phyloP scores from a whole-genome alignment of 2,329 filamentous ascomycete genomes.

The Aspergillus pseudotamarii region DNA sequence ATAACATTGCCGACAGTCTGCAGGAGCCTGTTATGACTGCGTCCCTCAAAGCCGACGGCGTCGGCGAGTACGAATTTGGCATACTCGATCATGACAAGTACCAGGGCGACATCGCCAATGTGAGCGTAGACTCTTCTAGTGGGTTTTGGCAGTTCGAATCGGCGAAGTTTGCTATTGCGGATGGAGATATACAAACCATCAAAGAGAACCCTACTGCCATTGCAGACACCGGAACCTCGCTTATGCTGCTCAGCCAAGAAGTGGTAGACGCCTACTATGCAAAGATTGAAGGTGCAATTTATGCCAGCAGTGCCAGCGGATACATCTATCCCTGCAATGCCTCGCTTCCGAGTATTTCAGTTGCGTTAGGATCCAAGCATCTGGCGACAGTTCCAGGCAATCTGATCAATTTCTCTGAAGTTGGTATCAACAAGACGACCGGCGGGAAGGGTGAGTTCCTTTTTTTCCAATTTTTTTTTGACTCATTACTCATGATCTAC shows the following conservation, averaged over 20 bases:
- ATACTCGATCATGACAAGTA: conserved; percentile 67
- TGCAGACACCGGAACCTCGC: conserved; percentile 69
- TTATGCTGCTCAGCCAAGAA: conserved; percentile 62
- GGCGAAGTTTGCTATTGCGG: conserved; percentile 58
- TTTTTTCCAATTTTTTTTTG: background rate
- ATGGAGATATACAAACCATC: conserved; percentile 40
- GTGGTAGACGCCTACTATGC: conserved; percentile 65
- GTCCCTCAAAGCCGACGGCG: conserved; percentile 61
- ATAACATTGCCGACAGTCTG: conserved; percentile 65
- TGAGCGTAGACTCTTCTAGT: conserved; percentile 60
- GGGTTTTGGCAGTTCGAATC: conserved; percentile 73
- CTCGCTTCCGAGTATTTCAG: conserved; percentile 56
- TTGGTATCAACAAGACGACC: conserved; percentile 48
- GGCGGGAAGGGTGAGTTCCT: conserved; percentile 41
- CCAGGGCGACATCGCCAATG: conserved; percentile 63
- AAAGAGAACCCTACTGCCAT: conserved; percentile 51
- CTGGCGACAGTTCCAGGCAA: conserved; percentile 57
- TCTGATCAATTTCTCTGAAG: conserved; percentile 59
- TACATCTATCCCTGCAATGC: conserved; percentile 62
- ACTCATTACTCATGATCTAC: conserved; percentile 18
- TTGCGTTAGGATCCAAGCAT: conserved; percentile 55
- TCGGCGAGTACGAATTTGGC: conserved; percentile 75
- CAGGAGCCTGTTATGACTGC: conserved; percentile 71
- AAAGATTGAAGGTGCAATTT: conserved; percentile 55
- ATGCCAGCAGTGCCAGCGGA: conserved; percentile 47